Evolutionary conservation across 2,329 filamentous ascomycete genomes (phyloP).

Genomic region (Pestalotiopsis sp.): DNA sequence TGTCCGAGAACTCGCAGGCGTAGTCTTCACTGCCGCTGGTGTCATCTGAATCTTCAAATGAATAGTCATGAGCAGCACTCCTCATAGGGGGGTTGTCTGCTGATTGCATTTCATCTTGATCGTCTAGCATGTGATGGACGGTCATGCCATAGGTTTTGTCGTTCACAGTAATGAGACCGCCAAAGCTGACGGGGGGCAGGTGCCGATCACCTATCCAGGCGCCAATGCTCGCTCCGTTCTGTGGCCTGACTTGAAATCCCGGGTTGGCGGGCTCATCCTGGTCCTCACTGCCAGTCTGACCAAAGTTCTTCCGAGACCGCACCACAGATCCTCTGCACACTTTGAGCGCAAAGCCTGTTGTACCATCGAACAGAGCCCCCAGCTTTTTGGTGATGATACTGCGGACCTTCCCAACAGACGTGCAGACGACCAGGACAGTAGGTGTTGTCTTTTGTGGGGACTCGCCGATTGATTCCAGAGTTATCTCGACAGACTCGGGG

Average conservation of each 20-base stretch:
- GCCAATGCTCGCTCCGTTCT: constrained; percentile 90
- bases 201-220: constrained; percentile 86
- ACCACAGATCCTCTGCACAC: constrained; percentile 72
- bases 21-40: constrained; percentile 55
- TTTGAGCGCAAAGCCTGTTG: constrained; percentile 66
- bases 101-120: constrained; percentile 45
- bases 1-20: constrained; percentile 65
- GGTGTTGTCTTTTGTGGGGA: constrained; percentile 67
- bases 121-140: constrained; percentile 94
- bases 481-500: constrained; percentile 78
- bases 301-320: constrained; percentile 53
- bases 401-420: constrained; percentile 73
- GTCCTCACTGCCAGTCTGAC: constrained; percentile 33
- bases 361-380: constrained; percentile 64
- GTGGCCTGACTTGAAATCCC: constrained; percentile 76
- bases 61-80: constrained; percentile 24
- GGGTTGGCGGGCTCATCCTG: constrained; percentile 62
- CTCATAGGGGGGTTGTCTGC: constrained; percentile 19
- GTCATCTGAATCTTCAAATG: constrained; percentile 40
- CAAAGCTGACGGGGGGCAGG: constrained; percentile 87
- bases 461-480: constrained; percentile 74
- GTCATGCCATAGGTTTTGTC: constrained; percentile 90
- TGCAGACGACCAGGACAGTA: constrained; percentile 78
- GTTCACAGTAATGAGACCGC: constrained; percentile 84
- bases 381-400: constrained; percentile 72